Evolutionary conservation across 2,329 filamentous ascomycete genomes (phyloP).

Genomic region (Penicillium rolfsii): DNA sequence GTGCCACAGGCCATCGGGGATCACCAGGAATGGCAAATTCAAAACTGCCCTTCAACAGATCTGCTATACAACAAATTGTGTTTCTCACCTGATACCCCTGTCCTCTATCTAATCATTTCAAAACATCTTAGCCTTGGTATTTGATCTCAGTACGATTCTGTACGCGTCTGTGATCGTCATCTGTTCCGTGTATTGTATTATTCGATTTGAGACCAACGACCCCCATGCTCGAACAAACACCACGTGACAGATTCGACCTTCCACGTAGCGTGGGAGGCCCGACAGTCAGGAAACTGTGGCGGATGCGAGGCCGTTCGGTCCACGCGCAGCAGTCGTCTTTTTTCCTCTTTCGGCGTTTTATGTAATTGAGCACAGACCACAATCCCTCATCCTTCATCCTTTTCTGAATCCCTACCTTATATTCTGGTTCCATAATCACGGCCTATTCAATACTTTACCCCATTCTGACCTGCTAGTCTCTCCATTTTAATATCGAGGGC

Average conservation of each 20-base stretch:
- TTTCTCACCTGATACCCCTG: not conserved
- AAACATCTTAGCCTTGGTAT: not conserved
- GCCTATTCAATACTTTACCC: not conserved
- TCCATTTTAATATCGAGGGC: not conserved
- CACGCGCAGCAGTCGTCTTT: slow-evolving; percentile 20
- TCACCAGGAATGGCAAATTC: slow-evolving; percentile 13
- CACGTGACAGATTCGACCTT: slow-evolving; percentile 30
- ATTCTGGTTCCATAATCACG: not conserved
- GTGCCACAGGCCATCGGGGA: not conserved
- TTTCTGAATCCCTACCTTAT: not conserved
- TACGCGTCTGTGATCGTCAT: not conserved
- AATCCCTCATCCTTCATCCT: not conserved
- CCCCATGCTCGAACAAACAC: not conserved
- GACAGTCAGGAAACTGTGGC: slow-evolving; percentile 42
- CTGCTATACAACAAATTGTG: not conserved
- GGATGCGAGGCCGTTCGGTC: slow-evolving; percentile 43
- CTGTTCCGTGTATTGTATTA: not conserved
- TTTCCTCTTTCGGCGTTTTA: not conserved
- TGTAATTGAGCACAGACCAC: not conserved
- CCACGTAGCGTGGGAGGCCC: slow-evolving; percentile 36
- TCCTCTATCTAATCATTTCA: not conserved
- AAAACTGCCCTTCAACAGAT: slow-evolving; percentile 9
- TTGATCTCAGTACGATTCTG: not conserved
- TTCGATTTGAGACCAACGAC: not conserved
- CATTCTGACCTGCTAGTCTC: not conserved